Evolutionary conservation across 805 yeast species (phyloP), one percentile per base, ranked within the genome.

Genomic region (Candida andamanensis): DNA sequence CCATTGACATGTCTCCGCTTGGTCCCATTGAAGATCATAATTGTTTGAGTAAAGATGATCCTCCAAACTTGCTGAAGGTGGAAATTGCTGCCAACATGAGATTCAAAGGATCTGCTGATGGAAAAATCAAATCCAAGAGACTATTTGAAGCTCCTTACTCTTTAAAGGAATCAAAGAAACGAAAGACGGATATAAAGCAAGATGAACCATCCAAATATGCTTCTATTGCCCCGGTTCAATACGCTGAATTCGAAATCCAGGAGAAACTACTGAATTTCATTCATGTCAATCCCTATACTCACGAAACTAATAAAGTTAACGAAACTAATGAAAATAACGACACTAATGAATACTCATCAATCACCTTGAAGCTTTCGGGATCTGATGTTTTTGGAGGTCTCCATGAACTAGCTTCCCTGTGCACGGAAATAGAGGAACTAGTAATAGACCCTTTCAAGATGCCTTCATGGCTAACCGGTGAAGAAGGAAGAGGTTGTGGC

Each of bases 401-500:
- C 23, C 86, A 82, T 52, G 80, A 82, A 46, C 60, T 85, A 12
- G 72, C 86, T 17, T 58, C 54, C 2, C 16, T 23, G 10, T 41
- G 54, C 2, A 30, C 37, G 1, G 49, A 50, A 12, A 32, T 45
- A 12, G 39, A 44, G 62, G 61, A 32, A 35, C 58, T 40, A 70
- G 45, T 67, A 0, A 54, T 78, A 2, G 70, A 81, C 42, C 70
- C 82, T 0, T 58, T 66, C n/a, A 60, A 43, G 0, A 56, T 82
- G 11, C 95, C 95, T 1, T 71, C 76, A 18, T 85, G 87, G 89
- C 52, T 85, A 19, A 76, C 89, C 4, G 95, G 94, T 2, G 86
- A 83, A 50, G 79, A 78, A 39, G 81, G 83, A 0, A 44, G 55
- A 1, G 56, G 58, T 24, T 60, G 72, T 22, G 87, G 87, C 0